Evolutionary conservation across 257 asterid species (phyloP).

Genomic region (Nicotiana sylvestris): DNA sequence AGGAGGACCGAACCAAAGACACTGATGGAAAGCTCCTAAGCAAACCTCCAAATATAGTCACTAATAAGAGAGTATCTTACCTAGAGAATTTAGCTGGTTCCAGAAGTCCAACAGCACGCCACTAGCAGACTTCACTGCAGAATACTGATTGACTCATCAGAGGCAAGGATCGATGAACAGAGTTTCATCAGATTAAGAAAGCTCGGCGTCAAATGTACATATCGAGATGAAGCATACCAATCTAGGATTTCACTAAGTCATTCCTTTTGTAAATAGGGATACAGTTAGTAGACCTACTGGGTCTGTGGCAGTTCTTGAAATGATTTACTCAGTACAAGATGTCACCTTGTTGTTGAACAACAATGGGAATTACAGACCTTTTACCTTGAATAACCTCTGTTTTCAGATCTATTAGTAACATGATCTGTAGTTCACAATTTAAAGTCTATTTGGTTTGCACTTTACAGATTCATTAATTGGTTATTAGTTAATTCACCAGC

Average conservation of each 20-base stretch:
- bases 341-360: conserved; percentile 13
- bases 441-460: not conserved
- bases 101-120: conserved; percentile 84
- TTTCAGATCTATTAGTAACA: conserved; percentile 13
- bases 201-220: conserved; percentile 19
- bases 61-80: conserved; percentile 60
- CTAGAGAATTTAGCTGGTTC: conserved; percentile 48
- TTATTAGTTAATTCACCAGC: not conserved
- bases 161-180: conserved; percentile 22
- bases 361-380: conserved; percentile 3
- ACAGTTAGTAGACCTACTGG: conserved; percentile 12
- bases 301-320: conserved; percentile 7
- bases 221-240: conserved; percentile 15
- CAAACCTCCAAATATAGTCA: conserved; percentile 33
- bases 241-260: conserved; percentile 15
- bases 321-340: conserved; percentile 6
- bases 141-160: conserved; percentile 10
- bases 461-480: not conserved
- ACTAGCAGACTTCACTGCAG: conserved; percentile 31
- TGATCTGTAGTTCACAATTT: conserved; percentile 8
- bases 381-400: conserved; percentile 9
- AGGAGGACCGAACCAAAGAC: conserved; percentile 20
- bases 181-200: conserved; percentile 12
- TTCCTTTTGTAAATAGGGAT: conserved; percentile 25
- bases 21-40: conserved; percentile 14